A percentile compares a stretch with the other conserved stretches of the same genome.
These are phyloP conservation scores for Zygosaccharomyces bailii DNA, from an alignment of 805 yeast species.

Conservation along the genomic window DNA sequence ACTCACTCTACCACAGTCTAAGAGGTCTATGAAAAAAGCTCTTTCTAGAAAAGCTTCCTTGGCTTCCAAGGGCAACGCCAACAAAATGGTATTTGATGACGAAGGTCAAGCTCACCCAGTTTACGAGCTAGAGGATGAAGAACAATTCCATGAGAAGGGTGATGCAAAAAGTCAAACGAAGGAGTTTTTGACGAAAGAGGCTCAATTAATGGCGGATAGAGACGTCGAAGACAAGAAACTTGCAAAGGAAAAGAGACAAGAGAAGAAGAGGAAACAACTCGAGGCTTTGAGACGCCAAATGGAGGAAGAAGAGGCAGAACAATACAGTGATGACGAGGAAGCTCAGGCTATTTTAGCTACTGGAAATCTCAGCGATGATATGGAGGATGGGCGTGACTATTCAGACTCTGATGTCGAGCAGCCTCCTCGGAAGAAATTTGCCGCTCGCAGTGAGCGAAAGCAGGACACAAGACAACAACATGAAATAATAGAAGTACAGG, in stretches of 20 bases:
- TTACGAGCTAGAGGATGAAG: conserved; percentile 88
- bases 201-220: conserved; percentile 61
- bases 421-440: conserved; percentile 30
- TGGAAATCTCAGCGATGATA: conserved; percentile 40
- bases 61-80: conserved; percentile 60
- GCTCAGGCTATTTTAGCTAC: conserved; percentile 35
- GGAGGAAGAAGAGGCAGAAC: conserved; percentile 37
- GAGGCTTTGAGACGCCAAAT: conserved; percentile 62
- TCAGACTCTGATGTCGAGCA: conserved; percentile 23
- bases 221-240: conserved; percentile 76
- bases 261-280: conserved; percentile 83
- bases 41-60: conserved; percentile 76
- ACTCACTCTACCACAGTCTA: conserved; percentile 64
- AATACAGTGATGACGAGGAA: conserved; percentile 27
- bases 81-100: conserved; percentile 84
- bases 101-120: conserved; percentile 90
- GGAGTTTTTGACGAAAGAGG: conserved; percentile 63
- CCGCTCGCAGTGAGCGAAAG: conserved; percentile 30
- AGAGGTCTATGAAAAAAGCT: conserved; percentile 80
- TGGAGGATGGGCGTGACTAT: conserved; percentile 34
- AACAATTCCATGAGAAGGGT: conserved; percentile 69
- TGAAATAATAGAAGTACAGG: conserved; percentile 67
- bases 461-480: conserved; percentile 19
- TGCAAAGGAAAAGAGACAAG: conserved; percentile 74
- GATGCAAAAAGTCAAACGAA: conserved; percentile 66